Conservation (phyloP, 371 early-diverging fungal genomes). For the Rhizopus arrhizus region DNA sequence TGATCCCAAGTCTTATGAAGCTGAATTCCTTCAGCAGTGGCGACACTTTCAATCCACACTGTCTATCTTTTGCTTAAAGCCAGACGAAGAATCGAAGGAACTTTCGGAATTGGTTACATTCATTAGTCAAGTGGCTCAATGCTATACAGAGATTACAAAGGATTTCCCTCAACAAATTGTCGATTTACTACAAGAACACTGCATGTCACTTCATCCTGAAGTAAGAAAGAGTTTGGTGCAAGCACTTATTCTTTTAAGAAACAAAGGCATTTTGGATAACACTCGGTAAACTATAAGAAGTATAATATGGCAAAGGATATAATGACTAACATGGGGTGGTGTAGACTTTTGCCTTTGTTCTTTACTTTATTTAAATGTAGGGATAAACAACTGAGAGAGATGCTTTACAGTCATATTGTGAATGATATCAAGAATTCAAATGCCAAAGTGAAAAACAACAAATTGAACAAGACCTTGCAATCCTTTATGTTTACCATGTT, state of each 20-base stretch:
- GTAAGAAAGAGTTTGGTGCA: constrained; percentile 88
- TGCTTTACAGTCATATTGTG: constrained; percentile 90
- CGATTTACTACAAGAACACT: constrained; percentile 76
- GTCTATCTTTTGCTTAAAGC: constrained; percentile 86
- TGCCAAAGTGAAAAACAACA: constrained; percentile 91
- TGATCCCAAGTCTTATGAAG: constrained; percentile 88
- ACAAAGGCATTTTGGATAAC: constrained; percentile 75
- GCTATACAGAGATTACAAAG: constrained; percentile 80
- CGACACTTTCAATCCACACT: constrained; percentile 88
- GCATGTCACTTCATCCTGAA: constrained; percentile 78
- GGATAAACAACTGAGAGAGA: constrained; percentile 87
- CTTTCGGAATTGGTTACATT: constrained; percentile 88
- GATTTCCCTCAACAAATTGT: constrained; percentile 84
- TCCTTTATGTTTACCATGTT: constrained; percentile 95
- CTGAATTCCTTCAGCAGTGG: constrained; percentile 93
- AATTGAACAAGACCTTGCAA: constrained; percentile 93
- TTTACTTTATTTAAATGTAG: constrained; percentile 91
- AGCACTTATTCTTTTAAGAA: constrained; percentile 87
- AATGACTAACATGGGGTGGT: constrained; percentile 1
- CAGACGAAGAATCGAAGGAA: constrained; percentile 80
- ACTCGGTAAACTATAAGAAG: constrained; percentile 37
- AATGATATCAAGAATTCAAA: constrained; percentile 92
- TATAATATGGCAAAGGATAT: constrained; percentile 1
- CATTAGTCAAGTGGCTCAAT: constrained; percentile 80
- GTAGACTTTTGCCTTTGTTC: constrained; percentile 83